phyloP scores from a whole-genome alignment of 495 filamentous ascomycete species.

The Lasiosphaeria hispida region DNA sequence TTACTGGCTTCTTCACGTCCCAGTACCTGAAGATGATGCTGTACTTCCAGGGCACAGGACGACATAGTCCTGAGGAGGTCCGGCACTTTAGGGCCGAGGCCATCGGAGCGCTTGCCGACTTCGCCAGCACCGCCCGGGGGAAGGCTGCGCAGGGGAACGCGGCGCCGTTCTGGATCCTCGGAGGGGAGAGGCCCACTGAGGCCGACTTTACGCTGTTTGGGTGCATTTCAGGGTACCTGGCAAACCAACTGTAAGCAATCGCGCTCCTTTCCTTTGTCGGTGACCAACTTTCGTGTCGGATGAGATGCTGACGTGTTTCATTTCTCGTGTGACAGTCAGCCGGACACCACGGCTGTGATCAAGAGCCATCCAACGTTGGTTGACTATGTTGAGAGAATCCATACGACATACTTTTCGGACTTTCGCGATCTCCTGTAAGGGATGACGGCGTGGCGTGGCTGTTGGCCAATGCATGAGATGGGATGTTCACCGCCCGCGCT shows the following conservation, averaged over 20 bases:
- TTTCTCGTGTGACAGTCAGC: conserved; percentile 10
- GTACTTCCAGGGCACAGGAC: conserved; percentile 51
- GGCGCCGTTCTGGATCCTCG: conserved; percentile 50
- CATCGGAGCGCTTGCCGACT: conserved; percentile 43
- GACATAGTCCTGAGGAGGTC: conserved; percentile 46
- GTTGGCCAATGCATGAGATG: too few species aligned
- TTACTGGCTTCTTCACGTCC: conserved; percentile 42
- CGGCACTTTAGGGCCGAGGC: conserved; percentile 37
- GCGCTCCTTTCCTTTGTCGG: background rate
- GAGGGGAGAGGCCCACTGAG: conserved; percentile 49
- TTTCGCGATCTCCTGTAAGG: conserved; percentile 2
- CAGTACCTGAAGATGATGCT: conserved; percentile 40
- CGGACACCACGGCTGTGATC: conserved; percentile 14
- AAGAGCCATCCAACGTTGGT: conserved; percentile 10
- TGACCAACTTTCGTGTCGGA: background rate
- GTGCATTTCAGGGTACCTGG: conserved; percentile 44
- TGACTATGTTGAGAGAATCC: conserved; percentile 21
- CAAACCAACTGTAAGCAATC: conserved; percentile 19
- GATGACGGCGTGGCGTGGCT: too few species aligned
- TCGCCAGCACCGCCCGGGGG: conserved; percentile 24
- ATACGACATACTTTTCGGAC: conserved; percentile 19
- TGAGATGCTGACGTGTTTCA: background rate
- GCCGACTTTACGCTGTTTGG: conserved; percentile 53
- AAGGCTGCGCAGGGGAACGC: conserved; percentile 16
- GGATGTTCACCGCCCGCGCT: too few species aligned